Conservation (phyloP, 768 basidiomycete genomes). For the Rhodotorula toruloides region DNA sequence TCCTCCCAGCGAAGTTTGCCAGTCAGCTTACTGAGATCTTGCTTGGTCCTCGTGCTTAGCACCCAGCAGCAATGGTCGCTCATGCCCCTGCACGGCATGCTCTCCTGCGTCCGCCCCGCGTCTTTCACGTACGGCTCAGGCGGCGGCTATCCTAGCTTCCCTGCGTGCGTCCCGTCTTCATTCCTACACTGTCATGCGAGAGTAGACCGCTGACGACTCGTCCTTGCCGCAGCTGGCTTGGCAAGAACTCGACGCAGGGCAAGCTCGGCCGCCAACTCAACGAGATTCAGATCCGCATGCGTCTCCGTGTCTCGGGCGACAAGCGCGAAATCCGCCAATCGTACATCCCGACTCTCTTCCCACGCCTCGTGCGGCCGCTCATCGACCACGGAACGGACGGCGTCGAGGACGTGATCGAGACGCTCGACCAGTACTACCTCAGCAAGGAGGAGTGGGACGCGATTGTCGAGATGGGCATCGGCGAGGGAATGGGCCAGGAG, state of each 20-base stretch:
- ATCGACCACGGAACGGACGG: constrained; percentile 64
- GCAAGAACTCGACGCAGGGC: constrained; percentile 88
- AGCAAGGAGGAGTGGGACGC: constrained; percentile 96
- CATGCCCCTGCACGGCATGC: constrained; percentile 87
- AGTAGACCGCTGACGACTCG: too few relatives aligned
- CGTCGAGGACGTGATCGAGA: constrained; percentile 72
- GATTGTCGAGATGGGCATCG: constrained; percentile 86
- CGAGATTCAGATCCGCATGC: constrained; percentile 93
- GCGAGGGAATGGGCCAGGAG: constrained; percentile 63
- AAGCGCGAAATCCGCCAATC: constrained; percentile 81
- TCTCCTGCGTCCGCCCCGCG: constrained; percentile 83
- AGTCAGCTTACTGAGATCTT: too few relatives aligned
- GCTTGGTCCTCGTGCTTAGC: constrained; percentile 48
- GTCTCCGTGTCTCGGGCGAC: constrained; percentile 85
- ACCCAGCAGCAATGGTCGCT: constrained; percentile 93
- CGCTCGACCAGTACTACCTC: constrained; percentile 91
- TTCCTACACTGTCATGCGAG: not conserved
- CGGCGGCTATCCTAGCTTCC: constrained; percentile 20
- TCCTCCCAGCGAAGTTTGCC: not conserved
- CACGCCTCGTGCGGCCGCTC: constrained; percentile 72
- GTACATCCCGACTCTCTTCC: constrained; percentile 83
- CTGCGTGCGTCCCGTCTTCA: constrained; percentile 4
- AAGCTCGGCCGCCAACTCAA: constrained; percentile 74
- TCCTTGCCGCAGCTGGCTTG: constrained; percentile 68
- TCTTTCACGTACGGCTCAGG: constrained; percentile 67